These are phyloP conservation scores for Bipolaris gigantea DNA, from an alignment of 2,329 filamentous ascomycete genomes.

Conservation along the genomic window DNA sequence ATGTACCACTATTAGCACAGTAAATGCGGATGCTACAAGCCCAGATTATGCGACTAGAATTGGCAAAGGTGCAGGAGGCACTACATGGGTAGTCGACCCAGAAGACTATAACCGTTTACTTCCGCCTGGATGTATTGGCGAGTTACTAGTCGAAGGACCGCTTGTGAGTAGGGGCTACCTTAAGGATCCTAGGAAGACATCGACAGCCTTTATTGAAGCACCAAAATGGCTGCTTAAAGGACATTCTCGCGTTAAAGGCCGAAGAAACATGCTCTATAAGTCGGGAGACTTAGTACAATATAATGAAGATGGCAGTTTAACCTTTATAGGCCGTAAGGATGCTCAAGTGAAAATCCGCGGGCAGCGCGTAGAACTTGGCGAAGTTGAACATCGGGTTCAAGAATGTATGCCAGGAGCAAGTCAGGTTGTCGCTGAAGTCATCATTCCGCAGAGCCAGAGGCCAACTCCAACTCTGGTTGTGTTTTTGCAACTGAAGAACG, in stretches of 20 bases:
- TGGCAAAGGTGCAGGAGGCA: too few relatives aligned
- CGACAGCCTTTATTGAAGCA: neutral
- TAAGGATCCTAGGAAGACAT: constrained; percentile 7
- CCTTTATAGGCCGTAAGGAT: constrained; percentile 17
- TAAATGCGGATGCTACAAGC: neutral
- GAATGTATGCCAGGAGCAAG: neutral
- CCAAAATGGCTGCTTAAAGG: neutral
- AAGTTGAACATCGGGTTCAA: constrained; percentile 7
- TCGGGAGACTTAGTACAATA: constrained; percentile 10
- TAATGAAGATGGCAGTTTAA: too few relatives aligned
- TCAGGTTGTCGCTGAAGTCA: neutral
- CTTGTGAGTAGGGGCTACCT: constrained; percentile 40
- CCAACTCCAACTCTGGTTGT: neutral
- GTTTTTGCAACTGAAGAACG: neutral
- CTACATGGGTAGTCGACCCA: constrained; percentile 29
- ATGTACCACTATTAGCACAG: neutral
- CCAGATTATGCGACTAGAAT: too few relatives aligned
- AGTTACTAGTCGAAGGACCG: constrained; percentile 61
- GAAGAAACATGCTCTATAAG: neutral
- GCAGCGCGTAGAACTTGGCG: constrained; percentile 21
- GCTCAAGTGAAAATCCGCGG: constrained; percentile 20
- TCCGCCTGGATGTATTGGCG: constrained; percentile 33
- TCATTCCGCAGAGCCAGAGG: neutral
- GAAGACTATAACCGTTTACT: constrained; percentile 18
- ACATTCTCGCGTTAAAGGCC: neutral